Percentiles rank a stretch among this genome's conserved stretches.
phyloP scores from a whole-genome alignment of 225 moss, liverwort and hornwort species.

The Physcomitrium patens region DNA sequence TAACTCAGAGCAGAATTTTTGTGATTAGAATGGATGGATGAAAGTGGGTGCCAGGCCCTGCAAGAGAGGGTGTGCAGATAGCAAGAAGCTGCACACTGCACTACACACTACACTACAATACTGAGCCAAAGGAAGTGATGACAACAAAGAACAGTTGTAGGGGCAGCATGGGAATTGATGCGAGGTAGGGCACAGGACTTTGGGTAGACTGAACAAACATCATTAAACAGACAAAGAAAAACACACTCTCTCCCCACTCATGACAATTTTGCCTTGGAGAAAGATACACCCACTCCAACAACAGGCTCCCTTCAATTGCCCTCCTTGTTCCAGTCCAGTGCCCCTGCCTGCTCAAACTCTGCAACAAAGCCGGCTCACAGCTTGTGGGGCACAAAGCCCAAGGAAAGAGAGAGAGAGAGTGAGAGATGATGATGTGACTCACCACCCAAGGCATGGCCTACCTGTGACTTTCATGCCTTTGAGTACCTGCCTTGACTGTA shows the following conservation, averaged over 20 bases:
- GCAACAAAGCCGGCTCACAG: conserved; percentile 11
- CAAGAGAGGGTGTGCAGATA: too few relatives aligned
- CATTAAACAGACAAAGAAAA: conserved; percentile 16
- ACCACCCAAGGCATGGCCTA: conserved; percentile 1
- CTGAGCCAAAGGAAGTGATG: not conserved
- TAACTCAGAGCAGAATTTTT: too few relatives aligned
- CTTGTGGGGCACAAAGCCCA: not conserved
- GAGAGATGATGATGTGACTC: conserved; percentile 16
- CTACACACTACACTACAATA: too few relatives aligned
- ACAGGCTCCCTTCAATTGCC: not conserved
- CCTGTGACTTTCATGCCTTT: not conserved
- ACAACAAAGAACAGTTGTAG: conserved; percentile 23
- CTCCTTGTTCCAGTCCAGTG: not conserved
- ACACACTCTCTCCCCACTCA: conserved; percentile 10
- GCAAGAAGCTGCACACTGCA: too few relatives aligned
- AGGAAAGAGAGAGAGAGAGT: not conserved
- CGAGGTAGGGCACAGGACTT: too few relatives aligned
- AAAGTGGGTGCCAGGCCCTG: too few relatives aligned
- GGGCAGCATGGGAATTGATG: conserved; percentile 5
- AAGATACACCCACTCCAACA: not conserved
- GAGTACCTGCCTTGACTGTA: conserved; percentile 21
- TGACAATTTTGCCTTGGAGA: not conserved
- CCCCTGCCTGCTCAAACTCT: not conserved
- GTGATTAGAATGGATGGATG: too few relatives aligned
- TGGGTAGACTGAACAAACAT: conserved; percentile 10